A percentile compares a stretch with the other conserved stretches of the same genome.
phyloP scores from a whole-genome alignment of 305 asterid species.

The Withania somnifera region DNA sequence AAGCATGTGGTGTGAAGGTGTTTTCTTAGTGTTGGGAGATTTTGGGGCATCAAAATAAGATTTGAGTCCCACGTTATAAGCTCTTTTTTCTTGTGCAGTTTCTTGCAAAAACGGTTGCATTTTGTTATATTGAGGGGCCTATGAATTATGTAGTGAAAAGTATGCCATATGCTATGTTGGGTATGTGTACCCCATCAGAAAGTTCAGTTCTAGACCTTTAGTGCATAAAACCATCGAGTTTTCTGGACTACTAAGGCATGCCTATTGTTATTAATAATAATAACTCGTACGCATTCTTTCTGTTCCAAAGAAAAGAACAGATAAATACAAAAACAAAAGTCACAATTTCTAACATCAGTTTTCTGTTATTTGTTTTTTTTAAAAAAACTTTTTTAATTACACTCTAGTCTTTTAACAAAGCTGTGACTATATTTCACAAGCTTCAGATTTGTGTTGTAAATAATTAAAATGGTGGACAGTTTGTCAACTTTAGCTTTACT shows the following conservation, averaged over 20 bases:
- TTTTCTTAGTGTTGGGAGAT: not conserved
- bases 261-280: not conserved
- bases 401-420: not conserved
- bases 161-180: slow-evolving; percentile 1
- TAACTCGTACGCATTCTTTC: not conserved
- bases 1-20: not conserved
- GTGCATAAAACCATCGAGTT: not conserved
- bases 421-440: not conserved
- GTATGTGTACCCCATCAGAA: not conserved
- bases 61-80: not conserved
- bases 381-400: not conserved
- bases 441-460: not conserved
- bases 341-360: not conserved
- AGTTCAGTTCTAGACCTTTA: not conserved
- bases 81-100: not conserved
- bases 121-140: not conserved
- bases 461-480: not conserved
- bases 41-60: not conserved
- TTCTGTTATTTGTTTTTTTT: not conserved
- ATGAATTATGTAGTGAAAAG: not conserved
- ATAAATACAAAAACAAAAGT: not conserved
- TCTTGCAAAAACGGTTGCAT: too few species aligned
- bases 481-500: slow-evolving; percentile 2
- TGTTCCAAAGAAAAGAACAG: not conserved
- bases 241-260: not conserved